Percentiles rank a stretch among this genome's conserved stretches.
Evolutionary conservation across 2,329 filamentous ascomycete genomes (phyloP).

Genomic region (Pleoardoris graminearum): DNA sequence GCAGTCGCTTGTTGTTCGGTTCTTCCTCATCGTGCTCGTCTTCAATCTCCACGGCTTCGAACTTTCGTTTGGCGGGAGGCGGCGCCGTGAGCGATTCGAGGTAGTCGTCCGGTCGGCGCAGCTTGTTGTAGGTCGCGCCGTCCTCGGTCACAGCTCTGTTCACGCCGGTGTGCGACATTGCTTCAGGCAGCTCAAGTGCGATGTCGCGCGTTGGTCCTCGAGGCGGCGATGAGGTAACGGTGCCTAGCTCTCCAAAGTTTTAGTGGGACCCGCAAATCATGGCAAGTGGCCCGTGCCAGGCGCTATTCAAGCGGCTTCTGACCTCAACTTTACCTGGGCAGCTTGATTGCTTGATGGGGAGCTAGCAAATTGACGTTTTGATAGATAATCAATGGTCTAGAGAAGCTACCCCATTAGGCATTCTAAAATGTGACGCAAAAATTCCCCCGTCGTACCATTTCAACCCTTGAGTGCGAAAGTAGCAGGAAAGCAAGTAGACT

Average conservation of each 20-base stretch:
- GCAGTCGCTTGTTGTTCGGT: constrained; percentile 22
- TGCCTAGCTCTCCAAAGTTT: constrained; percentile 3
- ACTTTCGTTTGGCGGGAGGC: constrained; percentile 27
- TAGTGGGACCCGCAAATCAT: constrained; percentile 7
- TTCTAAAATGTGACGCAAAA: too few relatives aligned
- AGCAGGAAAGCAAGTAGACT: too few relatives aligned
- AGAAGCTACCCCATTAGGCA: too few relatives aligned
- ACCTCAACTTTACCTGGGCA: too few relatives aligned
- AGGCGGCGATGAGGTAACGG: background rate
- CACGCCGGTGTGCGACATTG: constrained; percentile 31
- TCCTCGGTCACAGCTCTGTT: constrained; percentile 40
- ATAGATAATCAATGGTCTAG: too few relatives aligned
- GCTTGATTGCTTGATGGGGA: too few relatives aligned
- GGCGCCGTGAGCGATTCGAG: constrained; percentile 18
- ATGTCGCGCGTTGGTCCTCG: background rate
- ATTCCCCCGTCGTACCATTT: too few relatives aligned
- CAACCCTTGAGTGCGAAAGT: too few relatives aligned
- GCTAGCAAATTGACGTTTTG: too few relatives aligned
- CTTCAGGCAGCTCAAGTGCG: background rate
- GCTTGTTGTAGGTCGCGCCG: constrained; percentile 43
- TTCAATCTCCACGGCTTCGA: constrained; percentile 15
- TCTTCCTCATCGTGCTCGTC: background rate
- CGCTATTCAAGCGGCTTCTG: too few relatives aligned
- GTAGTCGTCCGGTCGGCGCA: constrained; percentile 39
- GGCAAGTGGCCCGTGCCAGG: too few relatives aligned